Base-by-base conservation (phyloP, 2,329 filamentous ascomycete genomes). In the Amesomyces nigricolor region DNA sequence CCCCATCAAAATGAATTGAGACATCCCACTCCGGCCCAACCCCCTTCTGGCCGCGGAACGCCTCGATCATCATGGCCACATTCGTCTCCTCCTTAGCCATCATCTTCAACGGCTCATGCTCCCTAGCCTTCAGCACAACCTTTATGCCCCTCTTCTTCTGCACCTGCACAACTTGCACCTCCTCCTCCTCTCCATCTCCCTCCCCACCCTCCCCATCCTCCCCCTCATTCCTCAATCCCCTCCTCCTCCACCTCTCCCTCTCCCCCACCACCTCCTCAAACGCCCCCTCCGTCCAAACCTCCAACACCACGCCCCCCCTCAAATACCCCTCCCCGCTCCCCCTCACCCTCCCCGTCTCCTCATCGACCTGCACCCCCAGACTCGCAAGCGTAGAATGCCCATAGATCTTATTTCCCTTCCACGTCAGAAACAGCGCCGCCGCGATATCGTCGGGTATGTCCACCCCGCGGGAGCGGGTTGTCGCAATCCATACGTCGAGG, bases 1-100 rank as follows among this genome's bases (percentile, higher is more conserved):
- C 89, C 13, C 90, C 90, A 63, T 95, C 90, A 69, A 90, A 91
- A 62, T 78, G 75, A 10, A 95, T 72, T 38, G 78, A 76, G 3
- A 94, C 72, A 0, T 76, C 69, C 61, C 76, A 78, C 4, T 78
- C 76, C 1, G 72, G 66, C 0, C 72, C 69, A 16, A 91, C 67
- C 0, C 73, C 63, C 30, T 79, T 76, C 61, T 77, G 72, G 38
- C 73, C 73, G 49, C 82, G 78, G 67, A 87, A 92, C 3, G 77
- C 79, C 39, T 72, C 74, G 16, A 87, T 73, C 50, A 95, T 75
- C 51, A 80, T 82, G 32, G 76, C 77, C 22, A 91, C 76, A 2
- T 74, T 77, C 1, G 83, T 89, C 48, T 78, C 75, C 53, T 73
- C 68, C 30, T 74, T 72, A 1, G 80, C 76, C n/a, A 71, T 75